These are phyloP conservation scores for Aspergillus glaucus DNA, from an alignment of 2,329 filamentous ascomycete species.

Conservation along the genomic window DNA sequence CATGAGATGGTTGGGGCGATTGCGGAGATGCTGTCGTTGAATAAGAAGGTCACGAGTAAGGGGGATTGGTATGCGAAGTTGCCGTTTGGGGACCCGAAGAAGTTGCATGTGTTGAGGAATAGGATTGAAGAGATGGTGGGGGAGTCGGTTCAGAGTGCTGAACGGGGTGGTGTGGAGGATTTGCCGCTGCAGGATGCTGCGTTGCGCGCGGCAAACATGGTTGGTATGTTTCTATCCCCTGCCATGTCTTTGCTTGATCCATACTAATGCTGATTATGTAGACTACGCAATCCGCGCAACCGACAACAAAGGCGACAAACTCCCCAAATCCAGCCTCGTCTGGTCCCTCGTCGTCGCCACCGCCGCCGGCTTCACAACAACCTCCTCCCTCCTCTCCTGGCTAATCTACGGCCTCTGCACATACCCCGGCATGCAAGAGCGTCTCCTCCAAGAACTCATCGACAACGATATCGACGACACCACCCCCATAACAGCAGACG, in stretches of 20 bases:
- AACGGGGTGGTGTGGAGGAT: slow-evolving; percentile 19
- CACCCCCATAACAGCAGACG: slow-evolving; percentile 43
- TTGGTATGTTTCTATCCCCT: slow-evolving; percentile 28
- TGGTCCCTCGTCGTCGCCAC: slow-evolving; percentile 46
- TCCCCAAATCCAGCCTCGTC: slow-evolving; percentile 42
- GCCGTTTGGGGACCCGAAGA: slow-evolving; percentile 53
- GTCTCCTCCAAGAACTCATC: slow-evolving; percentile 53
- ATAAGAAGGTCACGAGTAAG: slow-evolving; percentile 52
- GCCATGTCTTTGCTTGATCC: too few relatives aligned
- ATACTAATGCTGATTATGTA: slow-evolving; percentile 5
- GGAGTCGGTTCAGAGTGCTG: slow-evolving; percentile 16
- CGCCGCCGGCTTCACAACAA: slow-evolving; percentile 57
- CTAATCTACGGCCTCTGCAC: slow-evolving; percentile 48
- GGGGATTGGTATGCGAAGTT: slow-evolving; percentile 52
- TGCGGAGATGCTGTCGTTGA: slow-evolving; percentile 48
- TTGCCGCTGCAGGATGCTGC: slow-evolving; percentile 41
- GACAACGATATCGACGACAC: slow-evolving; percentile 42
- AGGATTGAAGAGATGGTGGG: slow-evolving; percentile 16
- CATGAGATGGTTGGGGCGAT: slow-evolving; percentile 49
- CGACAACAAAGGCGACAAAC: slow-evolving; percentile 50
- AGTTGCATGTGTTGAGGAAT: slow-evolving; percentile 22
- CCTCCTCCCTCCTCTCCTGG: slow-evolving; percentile 54
- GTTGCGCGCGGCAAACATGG: slow-evolving; percentile 33
- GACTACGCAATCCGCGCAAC: slow-evolving; percentile 51
- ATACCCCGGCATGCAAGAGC: slow-evolving; percentile 52